Evolutionary conservation across 345 rosid species (phyloP), one percentile per base, ranked within the genome.

Genomic region (Mangifera indica): DNA sequence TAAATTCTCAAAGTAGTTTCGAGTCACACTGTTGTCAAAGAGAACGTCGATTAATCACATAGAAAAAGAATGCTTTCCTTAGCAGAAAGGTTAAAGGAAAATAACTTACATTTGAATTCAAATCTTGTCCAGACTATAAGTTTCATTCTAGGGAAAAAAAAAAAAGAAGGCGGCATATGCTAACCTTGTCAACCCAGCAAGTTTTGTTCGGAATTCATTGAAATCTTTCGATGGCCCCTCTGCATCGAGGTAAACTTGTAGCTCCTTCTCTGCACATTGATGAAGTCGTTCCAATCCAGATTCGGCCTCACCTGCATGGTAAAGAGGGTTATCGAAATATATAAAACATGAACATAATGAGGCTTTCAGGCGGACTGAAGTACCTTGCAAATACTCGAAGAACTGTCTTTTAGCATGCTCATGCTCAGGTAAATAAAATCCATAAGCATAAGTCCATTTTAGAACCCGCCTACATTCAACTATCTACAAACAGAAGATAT

Each of bases 381-480:
- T 77, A 89, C 97, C 97, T 82, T 91, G 97, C 79, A 91, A 82
- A 71, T 91, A 91, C 81, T 91, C 97, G 60, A 91, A 91, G 74
- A 91, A 89, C 77, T 77, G 84, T 74, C 90, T 84, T 83, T 88
- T 91, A 74, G 87, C 90, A 76, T 85, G 85, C 70, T 91, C 97
- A 51, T 83, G 81, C 62, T 86, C 95, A 6, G 90, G 95, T 67
- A 91, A 76, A 82, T 91, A 91, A 78, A 76, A 91, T 67, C 97
- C 97, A 81, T 91, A 91, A 44, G 97, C 87, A 73, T 91, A 89
- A 18, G 95, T 91, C 97, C 97, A 91, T 74, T 91, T 91, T 48
- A 91, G 80, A 74, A 91, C 97, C 76, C 97, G 86, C 85, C 97
- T 83, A 73, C 95, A 89, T 74, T 91, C 95, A 3, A 91, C 89